Percentiles rank a stretch among this genome's conserved stretches.
These are phyloP conservation scores for Endothia cerciana DNA, from an alignment of 2,329 filamentous ascomycete genomes.

Conservation along the genomic window DNA sequence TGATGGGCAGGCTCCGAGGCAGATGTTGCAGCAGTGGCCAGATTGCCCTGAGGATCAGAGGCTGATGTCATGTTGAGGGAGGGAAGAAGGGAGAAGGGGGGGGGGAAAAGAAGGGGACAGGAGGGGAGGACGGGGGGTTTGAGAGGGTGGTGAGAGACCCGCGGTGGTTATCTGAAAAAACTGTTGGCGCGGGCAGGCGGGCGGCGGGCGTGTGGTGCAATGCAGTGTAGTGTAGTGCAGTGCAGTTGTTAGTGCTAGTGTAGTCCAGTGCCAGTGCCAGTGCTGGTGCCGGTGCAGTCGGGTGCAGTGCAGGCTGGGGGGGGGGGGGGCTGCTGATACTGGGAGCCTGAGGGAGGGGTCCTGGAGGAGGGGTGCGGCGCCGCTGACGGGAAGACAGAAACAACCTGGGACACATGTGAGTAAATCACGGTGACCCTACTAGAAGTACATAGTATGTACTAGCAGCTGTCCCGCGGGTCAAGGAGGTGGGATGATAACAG, in stretches of 20 bases:
- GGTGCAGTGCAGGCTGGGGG: not conserved
- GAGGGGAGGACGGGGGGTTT: not conserved
- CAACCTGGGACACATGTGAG: not conserved
- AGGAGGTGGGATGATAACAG: not conserved
- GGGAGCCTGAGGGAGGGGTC: no score
- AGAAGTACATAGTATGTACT: not conserved
- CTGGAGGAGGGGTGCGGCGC: no score
- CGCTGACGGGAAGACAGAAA: no score
- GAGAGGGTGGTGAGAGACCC: constrained; percentile 11
- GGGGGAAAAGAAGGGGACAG: not conserved
- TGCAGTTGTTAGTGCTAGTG: not conserved
- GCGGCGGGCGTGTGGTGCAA: not conserved
- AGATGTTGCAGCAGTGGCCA: constrained; percentile 35
- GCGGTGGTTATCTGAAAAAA: constrained; percentile 15
- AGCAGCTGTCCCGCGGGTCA: not conserved
- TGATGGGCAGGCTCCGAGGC: constrained; percentile 44
- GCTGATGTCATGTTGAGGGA: constrained; percentile 42
- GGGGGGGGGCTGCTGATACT: not conserved
- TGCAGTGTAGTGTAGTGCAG: not conserved
- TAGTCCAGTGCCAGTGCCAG: no score
- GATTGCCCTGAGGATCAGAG: constrained; percentile 34
- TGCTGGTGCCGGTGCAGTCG: not conserved
- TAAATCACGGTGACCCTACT: no score
- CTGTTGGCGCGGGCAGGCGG: not conserved
- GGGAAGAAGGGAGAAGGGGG: constrained; percentile 34